These are phyloP conservation scores for Neonectria neomacrospora DNA, from an alignment of 2,329 filamentous ascomycete species.

Conservation along the genomic window DNA sequence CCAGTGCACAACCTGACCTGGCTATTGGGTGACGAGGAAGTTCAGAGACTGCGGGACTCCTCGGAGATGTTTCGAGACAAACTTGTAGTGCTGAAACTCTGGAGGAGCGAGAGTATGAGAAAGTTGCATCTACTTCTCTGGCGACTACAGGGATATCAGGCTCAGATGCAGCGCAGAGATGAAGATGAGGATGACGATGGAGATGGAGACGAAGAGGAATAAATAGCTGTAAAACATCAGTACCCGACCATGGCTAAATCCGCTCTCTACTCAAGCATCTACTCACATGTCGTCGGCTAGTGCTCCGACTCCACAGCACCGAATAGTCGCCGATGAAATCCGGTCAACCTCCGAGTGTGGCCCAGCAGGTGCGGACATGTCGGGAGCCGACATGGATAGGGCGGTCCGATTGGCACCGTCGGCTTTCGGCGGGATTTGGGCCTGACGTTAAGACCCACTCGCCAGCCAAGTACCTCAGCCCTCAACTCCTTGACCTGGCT, in stretches of 20 bases:
- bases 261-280: background rate
- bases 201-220: conserved; percentile 20
- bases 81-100: conserved; percentile 56
- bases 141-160: conserved; percentile 68
- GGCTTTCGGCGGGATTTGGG: background rate
- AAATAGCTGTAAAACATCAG: background rate
- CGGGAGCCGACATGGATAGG: conserved; percentile 21
- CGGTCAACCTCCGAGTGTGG: conserved; percentile 19
- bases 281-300: background rate
- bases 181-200: background rate
- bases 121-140: conserved; percentile 64
- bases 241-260: background rate
- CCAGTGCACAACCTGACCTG: conserved; percentile 63
- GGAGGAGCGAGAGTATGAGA: conserved; percentile 53
- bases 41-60: conserved; percentile 52
- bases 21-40: conserved; percentile 62
- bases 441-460: background rate
- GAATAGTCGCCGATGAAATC: conserved; percentile 1
- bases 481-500: background rate
- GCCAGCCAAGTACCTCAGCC: background rate
- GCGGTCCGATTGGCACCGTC: conserved; percentile 21
- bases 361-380: conserved; percentile 10
- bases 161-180: conserved; percentile 15
- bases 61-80: conserved; percentile 50
- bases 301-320: background rate